Conservation (phyloP, 2,329 filamentous ascomycete species). For the Cucurbitaria berberidis region DNA sequence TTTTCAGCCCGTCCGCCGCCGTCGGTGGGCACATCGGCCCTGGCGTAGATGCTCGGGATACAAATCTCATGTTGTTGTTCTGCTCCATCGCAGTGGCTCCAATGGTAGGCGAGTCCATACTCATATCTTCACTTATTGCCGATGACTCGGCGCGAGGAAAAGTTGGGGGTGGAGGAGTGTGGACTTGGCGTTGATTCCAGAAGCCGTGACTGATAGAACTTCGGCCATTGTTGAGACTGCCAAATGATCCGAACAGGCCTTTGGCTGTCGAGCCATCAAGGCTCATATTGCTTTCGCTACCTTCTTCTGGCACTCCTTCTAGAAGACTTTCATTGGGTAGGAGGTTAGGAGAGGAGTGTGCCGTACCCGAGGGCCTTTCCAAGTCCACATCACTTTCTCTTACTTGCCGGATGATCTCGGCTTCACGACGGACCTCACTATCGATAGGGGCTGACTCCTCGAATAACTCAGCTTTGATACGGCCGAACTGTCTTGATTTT, state of each 20-base stretch:
- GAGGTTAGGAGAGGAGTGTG: constrained; percentile 72
- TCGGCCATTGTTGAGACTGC: constrained; percentile 76
- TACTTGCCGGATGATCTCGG: constrained; percentile 94
- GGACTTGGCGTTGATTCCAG: constrained; percentile 73
- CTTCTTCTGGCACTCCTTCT: constrained; percentile 73
- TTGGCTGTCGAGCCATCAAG: constrained; percentile 49
- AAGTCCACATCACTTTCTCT: constrained; percentile 82
- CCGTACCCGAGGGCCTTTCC: constrained; percentile 58
- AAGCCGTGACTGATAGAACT: constrained; percentile 75
- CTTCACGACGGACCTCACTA: constrained; percentile 85
- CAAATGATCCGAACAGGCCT: constrained; percentile 69
- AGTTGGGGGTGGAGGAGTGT: constrained; percentile 62
- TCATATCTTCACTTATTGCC: constrained; percentile 69
- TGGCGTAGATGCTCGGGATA: constrained; percentile 47
- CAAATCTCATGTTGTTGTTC: constrained; percentile 27
- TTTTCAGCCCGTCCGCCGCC: constrained; percentile 51
- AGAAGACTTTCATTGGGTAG: constrained; percentile 65
- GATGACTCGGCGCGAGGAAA: constrained; percentile 63
- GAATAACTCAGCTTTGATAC: constrained; percentile 85
- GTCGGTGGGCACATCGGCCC: constrained; percentile 46
- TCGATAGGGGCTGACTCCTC: constrained; percentile 90
- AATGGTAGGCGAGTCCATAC: constrained; percentile 70
- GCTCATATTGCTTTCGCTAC: constrained; percentile 63
- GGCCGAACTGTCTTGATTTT: constrained; percentile 94
- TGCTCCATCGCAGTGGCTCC: constrained; percentile 26